A percentile compares a stretch with the other conserved stretches of the same genome.
Evolutionary conservation across 1,139 yeast species (phyloP).

Genomic region (Magnusiomyces paraingens): DNA sequence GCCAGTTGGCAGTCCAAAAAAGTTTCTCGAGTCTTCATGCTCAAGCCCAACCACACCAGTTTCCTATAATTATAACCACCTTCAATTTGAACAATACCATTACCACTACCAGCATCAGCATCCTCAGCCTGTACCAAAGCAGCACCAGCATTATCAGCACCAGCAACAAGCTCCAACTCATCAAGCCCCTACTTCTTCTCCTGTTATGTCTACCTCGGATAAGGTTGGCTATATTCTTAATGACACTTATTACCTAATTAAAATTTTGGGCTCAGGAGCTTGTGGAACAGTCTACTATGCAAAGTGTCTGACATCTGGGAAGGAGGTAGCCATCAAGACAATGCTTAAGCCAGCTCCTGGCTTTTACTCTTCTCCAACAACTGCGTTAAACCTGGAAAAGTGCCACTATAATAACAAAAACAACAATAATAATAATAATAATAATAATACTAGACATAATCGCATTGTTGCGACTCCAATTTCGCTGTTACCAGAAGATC

Average conservation of each 20-base stretch:
- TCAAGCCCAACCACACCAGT: conserved; percentile 8
- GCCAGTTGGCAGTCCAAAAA: not conserved
- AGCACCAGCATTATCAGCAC: not conserved
- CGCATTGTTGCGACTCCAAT: conserved; percentile 17
- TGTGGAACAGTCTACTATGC: conserved; percentile 80
- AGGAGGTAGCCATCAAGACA: conserved; percentile 65
- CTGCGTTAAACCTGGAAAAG: not conserved
- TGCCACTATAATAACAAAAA: conserved; percentile 1
- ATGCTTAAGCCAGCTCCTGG: conserved; percentile 42
- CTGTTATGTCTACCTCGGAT: conserved; percentile 4
- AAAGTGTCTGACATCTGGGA: conserved; percentile 45
- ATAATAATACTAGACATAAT: not conserved
- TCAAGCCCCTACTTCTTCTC: not conserved
- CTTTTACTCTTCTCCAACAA: conserved; percentile 8
- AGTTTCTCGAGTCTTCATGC: conserved; percentile 5
- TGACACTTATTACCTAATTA: conserved; percentile 42
- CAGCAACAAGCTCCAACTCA: not conserved
- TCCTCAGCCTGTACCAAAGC: not conserved
- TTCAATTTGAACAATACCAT: not conserved
- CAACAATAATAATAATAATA: not conserved
- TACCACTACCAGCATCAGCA: too few species aligned
- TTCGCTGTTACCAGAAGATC: conserved; percentile 24
- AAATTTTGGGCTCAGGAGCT: conserved; percentile 81
- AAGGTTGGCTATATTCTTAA: conserved; percentile 31
- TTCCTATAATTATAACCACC: conserved; percentile 2